Conservation (phyloP, 2,329 filamentous ascomycete species). For the Fusarium humuli region DNA sequence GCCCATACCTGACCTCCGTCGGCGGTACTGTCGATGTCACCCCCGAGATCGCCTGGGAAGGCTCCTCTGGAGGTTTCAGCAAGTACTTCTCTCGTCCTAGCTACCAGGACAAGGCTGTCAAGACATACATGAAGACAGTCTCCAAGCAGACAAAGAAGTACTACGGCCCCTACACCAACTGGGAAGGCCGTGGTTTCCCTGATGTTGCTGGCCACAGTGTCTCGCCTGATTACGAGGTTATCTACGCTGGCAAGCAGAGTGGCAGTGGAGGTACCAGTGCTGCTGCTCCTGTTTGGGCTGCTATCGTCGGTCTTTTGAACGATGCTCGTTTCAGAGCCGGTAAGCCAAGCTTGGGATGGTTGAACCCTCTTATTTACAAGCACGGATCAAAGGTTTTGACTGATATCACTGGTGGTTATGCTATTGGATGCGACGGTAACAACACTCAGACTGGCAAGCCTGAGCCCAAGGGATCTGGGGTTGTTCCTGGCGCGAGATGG, state of each 20-base stretch:
- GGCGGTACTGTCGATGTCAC: conserved; percentile 64
- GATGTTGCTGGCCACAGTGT: conserved; percentile 59
- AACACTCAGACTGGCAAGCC: conserved; percentile 34
- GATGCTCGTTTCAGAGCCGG: conserved; percentile 58
- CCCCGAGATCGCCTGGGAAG: conserved; percentile 57
- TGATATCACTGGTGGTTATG: conserved; percentile 49
- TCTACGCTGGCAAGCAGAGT: conserved; percentile 44
- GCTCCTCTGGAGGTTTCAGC: conserved; percentile 61
- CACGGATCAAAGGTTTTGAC: conserved; percentile 32
- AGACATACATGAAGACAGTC: conserved; percentile 52
- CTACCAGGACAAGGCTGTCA: conserved; percentile 59
- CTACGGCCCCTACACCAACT: conserved; percentile 48
- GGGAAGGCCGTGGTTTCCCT: conserved; percentile 57
- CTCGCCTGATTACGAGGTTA: conserved; percentile 63
- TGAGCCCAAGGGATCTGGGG: conserved; percentile 26
- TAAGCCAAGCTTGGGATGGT: conserved; percentile 60
- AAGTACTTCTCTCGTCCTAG: conserved; percentile 60
- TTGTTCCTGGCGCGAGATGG: conserved; percentile 36
- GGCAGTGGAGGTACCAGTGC: conserved; percentile 55
- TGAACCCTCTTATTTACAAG: conserved; percentile 61
- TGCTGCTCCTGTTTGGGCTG: conserved; percentile 61
- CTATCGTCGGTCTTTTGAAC: conserved; percentile 61
- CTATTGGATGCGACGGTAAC: conserved; percentile 47
- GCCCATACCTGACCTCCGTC: conserved; percentile 61
- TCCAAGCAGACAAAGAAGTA: conserved; percentile 53